Evolutionary conservation across 2,329 filamentous ascomycete genomes (phyloP), one percentile per base, ranked within the genome.

Genomic region (Phaeosphaeriaceae sp.): DNA sequence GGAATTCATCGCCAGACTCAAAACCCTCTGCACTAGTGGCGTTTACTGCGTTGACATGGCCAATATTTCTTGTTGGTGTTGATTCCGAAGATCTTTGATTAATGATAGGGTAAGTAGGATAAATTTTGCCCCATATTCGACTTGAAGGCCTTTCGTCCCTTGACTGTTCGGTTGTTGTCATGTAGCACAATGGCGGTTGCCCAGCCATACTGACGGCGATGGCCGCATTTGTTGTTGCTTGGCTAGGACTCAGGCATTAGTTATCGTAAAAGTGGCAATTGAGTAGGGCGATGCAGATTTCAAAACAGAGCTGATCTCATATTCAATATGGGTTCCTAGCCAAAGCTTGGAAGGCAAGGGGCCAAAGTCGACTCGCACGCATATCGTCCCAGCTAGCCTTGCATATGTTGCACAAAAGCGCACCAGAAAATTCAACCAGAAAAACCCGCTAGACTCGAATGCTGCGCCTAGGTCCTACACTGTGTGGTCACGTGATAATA

Each of bases 1-100:
- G 17, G 12, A 38, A 20, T 8, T 18, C 33, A 32, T 52, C 45
- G 21, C 34, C 8, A 15, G 35, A 44, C 20, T 52, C 40, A 5
- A 17, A 28, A 17, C 5, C 39, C 12, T 38, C 38, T 9, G 20
- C 28, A 16, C 29, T 32, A 5, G 39, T 32, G n/a, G 9, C 26
- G 13, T 15, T 21, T 13, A 34, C 12, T 6, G 26, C 20, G 11
- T 16, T 28, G 13, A 9, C 12, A 6, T 12, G 15, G 11, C 35
- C 12, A 16, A 11, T 17, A 16, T 28, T 6, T 20, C 12, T 42
- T 21, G 41, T 38, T 18, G 29, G 28, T 18, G 41, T 38, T 21
- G 45, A 36, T 18, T 48, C 36, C 3, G 40, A 42, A 30, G 18
- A 16, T 21, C 38, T 45, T 15, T 43, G 20, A n/a, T 21, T 28